A percentile compares a stretch with the other conserved stretches of the same genome.
Conservation (phyloP, 768 basidiomycete genomes). For the Brasilioporus rufonigricans region DNA sequence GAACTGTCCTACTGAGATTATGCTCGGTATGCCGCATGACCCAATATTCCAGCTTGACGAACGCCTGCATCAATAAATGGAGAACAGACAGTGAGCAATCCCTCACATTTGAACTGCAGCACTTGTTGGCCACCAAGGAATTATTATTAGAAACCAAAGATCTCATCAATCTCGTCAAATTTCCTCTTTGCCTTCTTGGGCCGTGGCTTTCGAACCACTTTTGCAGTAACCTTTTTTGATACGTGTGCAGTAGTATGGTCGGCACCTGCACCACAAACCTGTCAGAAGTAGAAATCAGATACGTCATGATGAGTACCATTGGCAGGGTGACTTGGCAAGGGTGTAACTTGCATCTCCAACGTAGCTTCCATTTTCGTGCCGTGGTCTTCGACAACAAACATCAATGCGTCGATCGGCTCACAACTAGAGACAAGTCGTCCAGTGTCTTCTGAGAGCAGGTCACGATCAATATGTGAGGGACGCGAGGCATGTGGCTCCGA, state of each 20-base stretch:
- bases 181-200: conserved; percentile 20
- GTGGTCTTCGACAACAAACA: not conserved
- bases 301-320: conserved; percentile 1
- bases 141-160: conserved; percentile 37
- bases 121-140: not conserved
- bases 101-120: not conserved
- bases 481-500: not conserved
- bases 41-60: too few species aligned
- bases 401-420: not conserved
- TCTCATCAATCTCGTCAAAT: conserved; percentile 26
- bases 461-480: not conserved
- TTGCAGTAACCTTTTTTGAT: not conserved
- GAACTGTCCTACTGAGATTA: too few species aligned
- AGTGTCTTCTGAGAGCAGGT: conserved; percentile 13
- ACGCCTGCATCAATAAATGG: too few species aligned
- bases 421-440: conserved; percentile 10
- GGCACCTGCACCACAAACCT: not conserved
- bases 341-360: not conserved
- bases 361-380: not conserved
- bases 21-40: too few species aligned
- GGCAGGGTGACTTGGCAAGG: not conserved
- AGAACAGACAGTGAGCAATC: too few species aligned
- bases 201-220: conserved; percentile 5
- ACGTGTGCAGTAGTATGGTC: not conserved
- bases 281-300: not conserved